Evolutionary conservation across 2,329 filamentous ascomycete species (phyloP).

Genomic region (Hypoxylon sp.): DNA sequence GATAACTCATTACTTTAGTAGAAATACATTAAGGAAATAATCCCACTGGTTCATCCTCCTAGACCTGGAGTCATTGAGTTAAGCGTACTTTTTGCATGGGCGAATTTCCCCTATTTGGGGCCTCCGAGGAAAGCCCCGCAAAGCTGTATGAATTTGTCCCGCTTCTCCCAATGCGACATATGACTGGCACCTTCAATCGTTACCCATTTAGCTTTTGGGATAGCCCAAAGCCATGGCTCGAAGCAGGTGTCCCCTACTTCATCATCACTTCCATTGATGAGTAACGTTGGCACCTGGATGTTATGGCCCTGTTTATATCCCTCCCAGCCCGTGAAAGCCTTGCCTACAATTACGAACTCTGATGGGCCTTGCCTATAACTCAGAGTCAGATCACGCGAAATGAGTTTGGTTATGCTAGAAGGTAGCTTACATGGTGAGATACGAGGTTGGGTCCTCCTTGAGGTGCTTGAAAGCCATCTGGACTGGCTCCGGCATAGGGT

Average conservation of each 20-base stretch:
- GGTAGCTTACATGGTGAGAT: slow-evolving; percentile 17
- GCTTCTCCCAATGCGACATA: slow-evolving; percentile 35
- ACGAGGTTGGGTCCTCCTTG: slow-evolving; percentile 29
- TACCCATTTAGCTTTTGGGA: slow-evolving; percentile 36
- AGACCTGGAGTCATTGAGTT: not conserved
- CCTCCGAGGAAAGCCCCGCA: slow-evolving; percentile 9
- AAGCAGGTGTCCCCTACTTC: slow-evolving; percentile 26
- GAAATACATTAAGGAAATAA: not conserved
- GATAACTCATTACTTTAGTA: not conserved
- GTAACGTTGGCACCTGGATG: slow-evolving; percentile 30
- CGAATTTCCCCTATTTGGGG: not conserved
- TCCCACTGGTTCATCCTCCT: not conserved
- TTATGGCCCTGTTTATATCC: slow-evolving; percentile 29
- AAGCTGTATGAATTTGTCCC: slow-evolving; percentile 16
- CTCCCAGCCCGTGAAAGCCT: slow-evolving; percentile 36
- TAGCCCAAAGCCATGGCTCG: slow-evolving; percentile 39
- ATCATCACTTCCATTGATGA: slow-evolving; percentile 34
- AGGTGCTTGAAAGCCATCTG: slow-evolving; percentile 26
- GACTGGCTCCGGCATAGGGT: slow-evolving; percentile 16
- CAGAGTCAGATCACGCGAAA: not conserved
- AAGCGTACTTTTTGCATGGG: not conserved
- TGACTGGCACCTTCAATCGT: slow-evolving; percentile 35
- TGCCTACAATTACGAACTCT: slow-evolving; percentile 32
- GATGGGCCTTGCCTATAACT: slow-evolving; percentile 30
- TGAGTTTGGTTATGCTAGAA: no score